phyloP scores from a whole-genome alignment of 768 basidiomycete genomes.

The Russula earlei region DNA sequence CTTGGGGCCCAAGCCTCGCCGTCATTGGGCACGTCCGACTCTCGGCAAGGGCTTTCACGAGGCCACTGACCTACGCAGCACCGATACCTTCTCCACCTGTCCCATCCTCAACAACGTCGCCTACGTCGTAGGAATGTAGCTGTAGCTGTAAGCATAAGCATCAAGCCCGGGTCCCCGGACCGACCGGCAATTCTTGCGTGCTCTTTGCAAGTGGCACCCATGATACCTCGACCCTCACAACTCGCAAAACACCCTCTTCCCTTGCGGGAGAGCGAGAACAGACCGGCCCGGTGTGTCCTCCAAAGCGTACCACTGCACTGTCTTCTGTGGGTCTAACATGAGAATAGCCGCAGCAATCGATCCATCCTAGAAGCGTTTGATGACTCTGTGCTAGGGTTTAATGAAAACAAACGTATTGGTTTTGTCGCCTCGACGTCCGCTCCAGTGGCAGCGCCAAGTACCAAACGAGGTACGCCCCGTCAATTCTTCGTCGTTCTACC shows the following conservation, averaged over 20 bases:
- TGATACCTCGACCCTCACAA: not conserved
- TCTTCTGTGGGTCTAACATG: not conserved
- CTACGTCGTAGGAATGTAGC: too few species aligned
- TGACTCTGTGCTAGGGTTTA: not conserved
- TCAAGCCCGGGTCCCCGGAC: slow-evolving; percentile 14
- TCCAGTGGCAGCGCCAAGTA: not conserved
- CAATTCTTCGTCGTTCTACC: not conserved
- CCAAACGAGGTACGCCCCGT: slow-evolving; percentile 7
- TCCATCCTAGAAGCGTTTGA: not conserved
- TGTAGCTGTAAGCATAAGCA: too few species aligned
- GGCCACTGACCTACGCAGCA: too few species aligned
- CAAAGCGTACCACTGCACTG: not conserved
- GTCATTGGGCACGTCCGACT: too few species aligned
- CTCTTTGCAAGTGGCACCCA: not conserved
- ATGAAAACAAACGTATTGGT: not conserved
- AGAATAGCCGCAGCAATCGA: slow-evolving; percentile 5
- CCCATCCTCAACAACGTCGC: too few species aligned
- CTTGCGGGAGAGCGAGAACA: not conserved
- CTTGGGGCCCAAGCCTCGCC: too few species aligned
- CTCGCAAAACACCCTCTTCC: not conserved
- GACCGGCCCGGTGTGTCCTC: not conserved
- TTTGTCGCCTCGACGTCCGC: slow-evolving; percentile 2
- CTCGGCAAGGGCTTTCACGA: too few species aligned
- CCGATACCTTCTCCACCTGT: too few species aligned
- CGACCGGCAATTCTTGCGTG: not conserved